Evolutionary conservation across 2,329 filamentous ascomycete species (phyloP).

Genomic region (Penicillium sp.): DNA sequence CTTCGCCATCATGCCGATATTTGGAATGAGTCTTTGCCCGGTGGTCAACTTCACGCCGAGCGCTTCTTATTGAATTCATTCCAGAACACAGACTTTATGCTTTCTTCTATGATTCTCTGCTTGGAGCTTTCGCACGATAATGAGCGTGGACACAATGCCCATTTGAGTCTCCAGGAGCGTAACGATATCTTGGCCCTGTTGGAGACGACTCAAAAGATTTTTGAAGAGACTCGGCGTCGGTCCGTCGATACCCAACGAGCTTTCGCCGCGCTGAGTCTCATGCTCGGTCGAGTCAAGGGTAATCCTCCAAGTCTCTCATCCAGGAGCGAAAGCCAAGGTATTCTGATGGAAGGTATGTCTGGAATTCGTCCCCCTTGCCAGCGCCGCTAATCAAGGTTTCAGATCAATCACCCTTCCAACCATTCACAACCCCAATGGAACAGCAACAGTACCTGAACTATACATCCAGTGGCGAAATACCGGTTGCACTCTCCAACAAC

Average conservation of each 20-base stretch:
- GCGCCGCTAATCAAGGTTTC: background rate
- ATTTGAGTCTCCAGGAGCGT: constrained; percentile 8
- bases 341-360: background rate
- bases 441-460: constrained; percentile 4
- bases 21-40: constrained; percentile 52
- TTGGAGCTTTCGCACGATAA: constrained; percentile 38
- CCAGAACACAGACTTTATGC: constrained; percentile 60
- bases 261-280: constrained; percentile 27
- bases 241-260: constrained; percentile 31
- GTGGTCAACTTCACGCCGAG: constrained; percentile 52
- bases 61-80: constrained; percentile 60
- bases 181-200: constrained; percentile 25
- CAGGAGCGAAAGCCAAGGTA: background rate
- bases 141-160: constrained; percentile 6
- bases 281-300: constrained; percentile 27
- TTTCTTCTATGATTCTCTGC: constrained; percentile 61
- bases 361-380: background rate
- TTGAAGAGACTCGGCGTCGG: constrained; percentile 20
- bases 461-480: background rate
- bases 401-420: constrained; percentile 8
- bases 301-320: background rate
- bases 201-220: constrained; percentile 28
- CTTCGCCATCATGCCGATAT: constrained; percentile 52
- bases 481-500: background rate
- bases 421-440: background rate